These are phyloP conservation scores for Simplicillium sp. DNA, from an alignment of 2,329 filamentous ascomycete genomes.

Conservation along the genomic window DNA sequence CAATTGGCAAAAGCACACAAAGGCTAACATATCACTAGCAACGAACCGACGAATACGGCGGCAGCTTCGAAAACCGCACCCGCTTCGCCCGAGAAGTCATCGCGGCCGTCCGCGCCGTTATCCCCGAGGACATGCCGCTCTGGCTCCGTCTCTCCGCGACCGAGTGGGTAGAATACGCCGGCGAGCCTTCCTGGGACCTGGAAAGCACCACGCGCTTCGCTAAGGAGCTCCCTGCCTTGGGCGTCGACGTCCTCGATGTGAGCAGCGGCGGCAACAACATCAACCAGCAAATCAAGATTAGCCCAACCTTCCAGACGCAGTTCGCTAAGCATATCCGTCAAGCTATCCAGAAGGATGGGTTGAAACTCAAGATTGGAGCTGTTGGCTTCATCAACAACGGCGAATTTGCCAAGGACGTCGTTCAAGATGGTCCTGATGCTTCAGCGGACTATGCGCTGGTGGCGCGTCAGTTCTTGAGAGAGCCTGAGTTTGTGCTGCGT, in stretches of 20 bases:
- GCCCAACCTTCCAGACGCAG: slow-evolving; percentile 64
- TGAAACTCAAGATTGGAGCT: slow-evolving; percentile 54
- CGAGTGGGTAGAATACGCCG: slow-evolving; percentile 48
- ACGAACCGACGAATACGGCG: slow-evolving; percentile 57
- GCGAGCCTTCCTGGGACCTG: slow-evolving; percentile 53
- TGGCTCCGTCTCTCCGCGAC: slow-evolving; percentile 52
- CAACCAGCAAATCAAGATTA: slow-evolving; percentile 48
- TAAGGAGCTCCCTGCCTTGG: slow-evolving; percentile 57
- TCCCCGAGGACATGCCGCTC: slow-evolving; percentile 45
- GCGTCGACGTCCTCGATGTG: slow-evolving; percentile 78
- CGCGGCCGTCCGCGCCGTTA: slow-evolving; percentile 36
- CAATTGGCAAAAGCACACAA: background rate
- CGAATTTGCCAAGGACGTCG: slow-evolving; percentile 52
- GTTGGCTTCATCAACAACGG: slow-evolving; percentile 68
- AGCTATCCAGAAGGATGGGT: slow-evolving; percentile 40
- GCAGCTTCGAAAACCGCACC: slow-evolving; percentile 55
- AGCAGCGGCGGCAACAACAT: slow-evolving; percentile 64
- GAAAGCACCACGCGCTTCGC: slow-evolving; percentile 47
- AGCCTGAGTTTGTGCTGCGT: slow-evolving; percentile 68
- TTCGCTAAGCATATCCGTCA: slow-evolving; percentile 35
- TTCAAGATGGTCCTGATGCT: slow-evolving; percentile 37
- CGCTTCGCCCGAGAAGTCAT: slow-evolving; percentile 49
- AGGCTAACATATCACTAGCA: slow-evolving; percentile 19
- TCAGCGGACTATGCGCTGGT: slow-evolving; percentile 60
- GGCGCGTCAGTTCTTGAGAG: slow-evolving; percentile 70